Evolutionary conservation across 1,139 yeast genomes (phyloP), one percentile per base, ranked within the genome.

Genomic region (Pneumocystis sp.): DNA sequence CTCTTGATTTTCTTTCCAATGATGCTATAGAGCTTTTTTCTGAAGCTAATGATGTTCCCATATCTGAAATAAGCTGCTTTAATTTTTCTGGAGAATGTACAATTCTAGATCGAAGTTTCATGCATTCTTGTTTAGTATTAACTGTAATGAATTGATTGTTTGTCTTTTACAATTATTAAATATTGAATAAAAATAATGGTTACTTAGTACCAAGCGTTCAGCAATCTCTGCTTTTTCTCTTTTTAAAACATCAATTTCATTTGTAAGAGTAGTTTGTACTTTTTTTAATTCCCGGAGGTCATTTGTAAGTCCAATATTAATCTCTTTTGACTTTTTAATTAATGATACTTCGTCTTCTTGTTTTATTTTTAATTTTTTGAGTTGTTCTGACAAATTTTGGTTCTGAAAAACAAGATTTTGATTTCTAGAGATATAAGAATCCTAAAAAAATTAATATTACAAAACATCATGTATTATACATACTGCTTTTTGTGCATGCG

Each of bases 231-330:
- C 77, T 71, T 88, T 89, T 66, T 85, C 85, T 35, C 79, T 77
- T 73, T 84, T 86, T 74, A 88, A 87, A 63, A 80, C 81, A 40
- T 81, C 79, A 72, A 87, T 89, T 69, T 87, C 90, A n/a, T 78
- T 75, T 0, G 87, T 81, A 63, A 87, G 76, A 31, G 79, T 75
- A 70, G 87, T 90, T 72, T 88, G 96, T 1, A 81, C 74, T 63
- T 78, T 80, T 69, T 86, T 87, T 69, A 89, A 77, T 68, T 80
- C 79, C 69, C 85, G 82, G 69, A 89, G 77, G 70, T 87, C 85
- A 12, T 76, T 75, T 71, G 87, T 95, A 10, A 88, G 76, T 66
- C 82, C 80, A 21, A 79, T 74, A 71, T 87, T 88, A 69, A 82
- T 83, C 2, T 79, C 76, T 66, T 83, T 82, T 29, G 86, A 77